Evolutionary conservation across 257 asterid species (phyloP), one percentile per base, ranked within the genome.

Genomic region (Solanum chiquidenum): DNA sequence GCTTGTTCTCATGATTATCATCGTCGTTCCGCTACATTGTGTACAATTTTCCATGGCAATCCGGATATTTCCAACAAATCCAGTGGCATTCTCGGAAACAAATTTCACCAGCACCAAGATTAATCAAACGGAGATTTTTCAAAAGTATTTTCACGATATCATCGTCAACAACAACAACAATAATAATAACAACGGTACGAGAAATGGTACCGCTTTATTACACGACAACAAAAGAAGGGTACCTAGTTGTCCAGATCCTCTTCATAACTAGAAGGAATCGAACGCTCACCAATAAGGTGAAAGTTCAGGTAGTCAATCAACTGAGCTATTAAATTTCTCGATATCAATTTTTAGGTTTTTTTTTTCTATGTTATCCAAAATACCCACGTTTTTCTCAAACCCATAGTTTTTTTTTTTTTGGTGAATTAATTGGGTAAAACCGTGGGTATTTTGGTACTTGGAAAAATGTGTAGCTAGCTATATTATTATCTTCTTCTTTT

Each of bases 211-310:
- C 35, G 4, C 83, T 74, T 86, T 77, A 77, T 92, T 94, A 85
- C 91, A 90, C 84, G 96, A 92, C 69, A 90, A 84, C 87, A 94
- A 94, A 87, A 91, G 99, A 90, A 90, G 88, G 33, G 91, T 95
- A 46, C 95, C 98, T 71, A 96, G 98, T 92, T 94, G 98, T 92
- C 98, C 99, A 90, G 99, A 96, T 94, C 96, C 96, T 90, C 98
- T 96, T 72, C 99, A 96, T 90, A 96, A 96, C 92, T 7, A 11
- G 25, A 7, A 7, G 66, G 27, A 58, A 58, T 8, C 68, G 2
- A 58, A 21, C 12, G 27, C 64, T 2, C 11, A 55, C 64, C n/a
- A 18, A 55, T 55, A 18, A 55, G 64, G 12, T 64, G 72, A 62
- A 62, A 62, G 71, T 62, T 62, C 71, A 62, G 31, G 31, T 62